These are phyloP conservation scores for Saccharomycopsis fodiens DNA, from an alignment of 805 yeast species.

Conservation along the genomic window DNA sequence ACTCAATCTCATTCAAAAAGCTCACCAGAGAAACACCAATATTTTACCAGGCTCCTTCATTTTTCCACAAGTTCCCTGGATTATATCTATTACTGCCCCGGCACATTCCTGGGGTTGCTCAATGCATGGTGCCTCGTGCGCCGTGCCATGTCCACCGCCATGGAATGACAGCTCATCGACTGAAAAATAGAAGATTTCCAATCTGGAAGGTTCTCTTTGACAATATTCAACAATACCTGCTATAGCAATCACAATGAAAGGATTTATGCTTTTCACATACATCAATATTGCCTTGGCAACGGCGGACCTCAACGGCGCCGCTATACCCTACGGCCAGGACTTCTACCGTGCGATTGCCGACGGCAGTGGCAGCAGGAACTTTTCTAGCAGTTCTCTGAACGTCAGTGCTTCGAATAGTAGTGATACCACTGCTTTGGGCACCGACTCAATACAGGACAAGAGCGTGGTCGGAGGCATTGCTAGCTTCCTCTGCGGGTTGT, in stretches of 20 bases:
- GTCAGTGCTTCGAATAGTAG: background rate
- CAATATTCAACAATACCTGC: no score
- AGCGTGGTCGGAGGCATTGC: constrained; percentile 8
- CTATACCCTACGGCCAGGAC: background rate
- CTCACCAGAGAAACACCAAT: background rate
- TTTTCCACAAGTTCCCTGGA: background rate
- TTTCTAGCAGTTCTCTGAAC: background rate
- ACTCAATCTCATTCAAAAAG: background rate
- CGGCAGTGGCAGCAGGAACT: no score
- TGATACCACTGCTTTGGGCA: background rate
- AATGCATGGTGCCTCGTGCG: no score
- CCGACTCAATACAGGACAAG: constrained; percentile 4
- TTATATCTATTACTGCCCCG: no score
- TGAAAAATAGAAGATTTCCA: no score
- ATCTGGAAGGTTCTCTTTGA: no score
- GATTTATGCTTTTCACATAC: background rate
- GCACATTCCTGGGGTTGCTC: no score
- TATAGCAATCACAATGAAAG: no score
- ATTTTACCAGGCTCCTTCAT: no score
- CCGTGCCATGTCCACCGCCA: no score
- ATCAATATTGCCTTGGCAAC: background rate
- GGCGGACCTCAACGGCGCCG: background rate
- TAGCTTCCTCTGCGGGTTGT: constrained; percentile 11
- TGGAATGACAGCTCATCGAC: no score
- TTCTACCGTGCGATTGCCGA: background rate